Conservation (phyloP, 2,329 filamentous ascomycete genomes). For the Geosmithia morbida region DNA sequence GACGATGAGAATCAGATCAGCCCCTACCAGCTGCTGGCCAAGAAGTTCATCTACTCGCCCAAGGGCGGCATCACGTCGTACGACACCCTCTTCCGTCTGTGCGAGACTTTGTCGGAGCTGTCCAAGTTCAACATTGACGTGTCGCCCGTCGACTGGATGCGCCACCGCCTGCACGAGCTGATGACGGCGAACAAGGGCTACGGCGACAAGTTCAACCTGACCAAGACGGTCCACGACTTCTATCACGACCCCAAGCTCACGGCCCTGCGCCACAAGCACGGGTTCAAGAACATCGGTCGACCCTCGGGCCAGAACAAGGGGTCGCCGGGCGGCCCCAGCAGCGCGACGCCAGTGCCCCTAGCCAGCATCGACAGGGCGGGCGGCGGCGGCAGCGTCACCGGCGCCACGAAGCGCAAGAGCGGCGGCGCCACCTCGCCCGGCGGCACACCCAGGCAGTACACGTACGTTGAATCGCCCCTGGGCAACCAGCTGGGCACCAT, state of each 20-base stretch:
- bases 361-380: no score
- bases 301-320: slow-evolving; percentile 30
- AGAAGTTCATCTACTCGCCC: slow-evolving; percentile 28
- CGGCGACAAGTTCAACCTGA: slow-evolving; percentile 32
- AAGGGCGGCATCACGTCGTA: slow-evolving; percentile 31
- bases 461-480: slow-evolving; percentile 5
- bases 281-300: slow-evolving; percentile 42
- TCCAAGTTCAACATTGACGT: slow-evolving; percentile 37
- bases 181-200: slow-evolving; percentile 13
- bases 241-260: slow-evolving; percentile 41
- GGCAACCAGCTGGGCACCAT: neutral
- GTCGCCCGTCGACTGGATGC: slow-evolving; percentile 39
- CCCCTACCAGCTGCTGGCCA: slow-evolving; percentile 40
- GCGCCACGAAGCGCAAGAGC: slow-evolving; percentile 11
- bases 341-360: neutral
- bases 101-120: slow-evolving; percentile 37
- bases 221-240: slow-evolving; percentile 34
- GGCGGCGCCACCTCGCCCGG: slow-evolving; percentile 11
- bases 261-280: slow-evolving; percentile 32
- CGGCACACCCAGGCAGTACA: neutral
- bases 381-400: slow-evolving; percentile 1
- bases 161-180: slow-evolving; percentile 39
- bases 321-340: slow-evolving; percentile 5
- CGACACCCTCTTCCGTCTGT: slow-evolving; percentile 41
- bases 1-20: slow-evolving; percentile 32